These are phyloP conservation scores for Fraxinus nigra DNA, from an alignment of 305 asterid genomes.

Conservation along the genomic window DNA sequence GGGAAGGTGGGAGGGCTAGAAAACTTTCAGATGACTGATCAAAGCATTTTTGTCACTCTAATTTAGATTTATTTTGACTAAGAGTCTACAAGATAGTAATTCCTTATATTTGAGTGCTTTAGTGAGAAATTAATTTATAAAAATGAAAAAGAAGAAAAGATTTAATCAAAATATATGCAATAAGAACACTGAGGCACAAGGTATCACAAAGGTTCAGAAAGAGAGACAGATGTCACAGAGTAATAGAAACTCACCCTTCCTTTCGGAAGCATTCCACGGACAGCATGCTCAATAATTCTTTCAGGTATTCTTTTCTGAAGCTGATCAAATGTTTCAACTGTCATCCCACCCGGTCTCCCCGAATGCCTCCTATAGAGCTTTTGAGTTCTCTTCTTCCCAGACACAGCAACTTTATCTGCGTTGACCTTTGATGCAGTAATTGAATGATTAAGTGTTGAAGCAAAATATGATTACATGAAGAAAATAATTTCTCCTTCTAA, in stretches of 20 bases:
- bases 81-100: background rate
- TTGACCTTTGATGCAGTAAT: slow-evolving; percentile 49
- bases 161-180: background rate
- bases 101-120: background rate
- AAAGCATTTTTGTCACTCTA: background rate
- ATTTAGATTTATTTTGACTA: background rate
- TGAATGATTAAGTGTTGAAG: background rate
- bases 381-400: slow-evolving; percentile 86
- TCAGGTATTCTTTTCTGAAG: slow-evolving; percentile 91
- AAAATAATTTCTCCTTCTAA: background rate
- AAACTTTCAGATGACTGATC: background rate
- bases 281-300: slow-evolving; percentile 95
- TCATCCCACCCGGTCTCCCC: slow-evolving; percentile 98
- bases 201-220: background rate
- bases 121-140: background rate
- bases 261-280: slow-evolving; percentile 96
- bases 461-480: background rate
- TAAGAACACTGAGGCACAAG: background rate
- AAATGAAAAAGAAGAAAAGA: background rate
- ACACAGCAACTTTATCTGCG: slow-evolving; percentile 88
- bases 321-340: slow-evolving; percentile 86
- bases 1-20: background rate
- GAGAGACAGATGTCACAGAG: background rate
- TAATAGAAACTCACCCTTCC: slow-evolving; percentile 61
- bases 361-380: slow-evolving; percentile 90